A percentile compares a stretch with the other conserved stretches of the same genome.
Conservation (phyloP, 352 stramenopile species). For the Elongisporangium undulatum region DNA sequence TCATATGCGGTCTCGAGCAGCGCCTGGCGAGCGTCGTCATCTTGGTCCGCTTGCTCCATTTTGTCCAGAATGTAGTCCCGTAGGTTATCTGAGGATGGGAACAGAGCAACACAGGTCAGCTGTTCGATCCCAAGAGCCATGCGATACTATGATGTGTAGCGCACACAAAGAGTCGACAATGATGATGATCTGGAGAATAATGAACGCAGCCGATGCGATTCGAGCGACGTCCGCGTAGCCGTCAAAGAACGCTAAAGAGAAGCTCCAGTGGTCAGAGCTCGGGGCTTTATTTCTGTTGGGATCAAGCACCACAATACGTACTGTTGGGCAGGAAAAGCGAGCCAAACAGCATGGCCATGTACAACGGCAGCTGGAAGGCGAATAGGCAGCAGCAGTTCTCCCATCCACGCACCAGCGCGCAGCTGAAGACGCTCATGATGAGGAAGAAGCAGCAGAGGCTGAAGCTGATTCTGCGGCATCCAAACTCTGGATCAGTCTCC, state of each 20-base stretch:
- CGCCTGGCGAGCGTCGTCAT: conserved; percentile 45
- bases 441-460: conserved; percentile 64
- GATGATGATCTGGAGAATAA: conserved; percentile 79
- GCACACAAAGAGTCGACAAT: conserved; percentile 73
- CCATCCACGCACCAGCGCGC: conserved; percentile 33
- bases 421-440: conserved; percentile 49
- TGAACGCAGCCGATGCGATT: conserved; percentile 54
- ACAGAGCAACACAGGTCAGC: not conserved
- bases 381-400: conserved; percentile 64
- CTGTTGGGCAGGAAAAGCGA: conserved; percentile 72
- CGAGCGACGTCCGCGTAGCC: conserved; percentile 57
- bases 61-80: conserved; percentile 65
- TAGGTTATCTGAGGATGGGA: conserved; percentile 36
- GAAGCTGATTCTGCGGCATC: conserved; percentile 50
- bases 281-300: not conserved
- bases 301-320: conserved; percentile 8
- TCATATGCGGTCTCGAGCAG: conserved; percentile 21
- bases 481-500: not conserved
- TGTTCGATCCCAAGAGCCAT: not conserved
- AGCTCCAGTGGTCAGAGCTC: not conserved
- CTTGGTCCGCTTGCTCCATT: conserved; percentile 54
- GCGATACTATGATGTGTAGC: not conserved
- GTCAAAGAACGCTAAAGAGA: conserved; percentile 51
- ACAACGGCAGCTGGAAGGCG: conserved; percentile 63
- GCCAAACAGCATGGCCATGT: conserved; percentile 32